Base-by-base conservation (phyloP, 257 asterid genomes). In the Gentiana straminea region DNA sequence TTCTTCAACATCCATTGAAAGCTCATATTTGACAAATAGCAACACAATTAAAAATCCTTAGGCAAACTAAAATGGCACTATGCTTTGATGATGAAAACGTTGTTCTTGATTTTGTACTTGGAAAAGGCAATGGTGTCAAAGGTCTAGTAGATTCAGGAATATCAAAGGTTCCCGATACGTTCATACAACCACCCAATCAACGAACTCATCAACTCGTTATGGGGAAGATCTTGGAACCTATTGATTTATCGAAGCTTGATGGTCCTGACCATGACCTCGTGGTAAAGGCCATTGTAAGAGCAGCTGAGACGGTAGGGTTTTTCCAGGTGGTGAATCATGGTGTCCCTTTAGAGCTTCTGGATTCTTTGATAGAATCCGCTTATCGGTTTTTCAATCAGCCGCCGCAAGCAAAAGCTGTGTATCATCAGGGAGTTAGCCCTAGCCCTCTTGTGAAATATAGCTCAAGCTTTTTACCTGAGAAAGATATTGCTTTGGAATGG, bases 251-350 rank as follows among this genome's bases (percentile, higher is more conserved):
- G 43, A 55, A 52, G 51, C 56, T 65, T 3, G 69, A 75, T 41
- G 69, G 71, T 4, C 72, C 72, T 33, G 36, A 71, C 35, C 77
- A 68, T n/a, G 69, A 58, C 33, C 59, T 63, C 33, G 72, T 75
- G 35, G 80, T 55, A 41, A 61, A 55, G 34, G 69, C 67, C 44
- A 57, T 75, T 33, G 49, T 52, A 39, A 54, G 24, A 55, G 77
- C 80, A 3, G 76, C 80, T 2, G 64, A 70, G 55, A 64, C 62
- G 35, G 52, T 75, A 1, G 80, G 74, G 12, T 75, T 75, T 35
- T 75, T 75, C 73, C 77, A 70, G 54, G 77, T 70, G 24, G 48
- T 75, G 33, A 75, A 75, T 57, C 77, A 75, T 45, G 77, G 74
- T 32, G 72, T 67, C 1, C 70, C 69, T 4, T 33, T 67, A 37